Percentiles rank a stretch among this genome's conserved stretches.
These are phyloP conservation scores for Amesomyces nigricolor DNA, from an alignment of 2,329 filamentous ascomycete genomes.

Conservation along the genomic window DNA sequence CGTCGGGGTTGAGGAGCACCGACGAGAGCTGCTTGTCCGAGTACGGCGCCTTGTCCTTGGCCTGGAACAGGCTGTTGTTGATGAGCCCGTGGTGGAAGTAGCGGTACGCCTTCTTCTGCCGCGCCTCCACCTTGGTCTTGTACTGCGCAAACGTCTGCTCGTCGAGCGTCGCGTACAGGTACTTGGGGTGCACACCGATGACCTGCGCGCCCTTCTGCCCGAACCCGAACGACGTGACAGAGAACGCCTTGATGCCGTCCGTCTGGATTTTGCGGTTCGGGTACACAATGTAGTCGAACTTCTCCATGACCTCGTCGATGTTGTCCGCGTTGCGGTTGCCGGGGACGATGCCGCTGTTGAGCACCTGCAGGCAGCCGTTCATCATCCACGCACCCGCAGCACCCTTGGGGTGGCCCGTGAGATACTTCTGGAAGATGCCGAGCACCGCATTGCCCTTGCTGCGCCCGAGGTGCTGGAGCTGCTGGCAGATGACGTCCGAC, in stretches of 20 bases:
- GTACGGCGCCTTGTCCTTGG: constrained; percentile 89
- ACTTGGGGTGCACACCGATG: constrained; percentile 94
- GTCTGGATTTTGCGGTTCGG: constrained; percentile 94
- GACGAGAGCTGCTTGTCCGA: constrained; percentile 77
- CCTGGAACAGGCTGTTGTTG: constrained; percentile 96
- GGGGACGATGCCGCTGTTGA: constrained; percentile 89
- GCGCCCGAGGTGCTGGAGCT: constrained; percentile 89
- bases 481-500: constrained; percentile 93
- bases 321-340: constrained; percentile 99
- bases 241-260: constrained; percentile 97
- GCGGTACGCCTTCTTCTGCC: constrained; percentile 97
- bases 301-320: constrained; percentile 90
- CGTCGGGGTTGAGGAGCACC: constrained; percentile 90
- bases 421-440: constrained; percentile 98
- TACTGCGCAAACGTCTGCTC: constrained; percentile 76
- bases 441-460: constrained; percentile 94
- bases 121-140: constrained; percentile 78
- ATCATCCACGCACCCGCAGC: constrained; percentile 99
- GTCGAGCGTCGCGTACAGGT: constrained; percentile 91
- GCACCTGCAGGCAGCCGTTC: constrained; percentile 93
- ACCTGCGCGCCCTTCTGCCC: constrained; percentile 98
- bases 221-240: constrained; percentile 97
- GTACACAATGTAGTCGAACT: constrained; percentile 97
- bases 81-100: constrained; percentile 98
- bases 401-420: constrained; percentile 98